Percentiles rank a stretch among this genome's conserved stretches.
Evolutionary conservation across 208 protist genomes (phyloP).

Genomic region (Trypanosoma rangeli): DNA sequence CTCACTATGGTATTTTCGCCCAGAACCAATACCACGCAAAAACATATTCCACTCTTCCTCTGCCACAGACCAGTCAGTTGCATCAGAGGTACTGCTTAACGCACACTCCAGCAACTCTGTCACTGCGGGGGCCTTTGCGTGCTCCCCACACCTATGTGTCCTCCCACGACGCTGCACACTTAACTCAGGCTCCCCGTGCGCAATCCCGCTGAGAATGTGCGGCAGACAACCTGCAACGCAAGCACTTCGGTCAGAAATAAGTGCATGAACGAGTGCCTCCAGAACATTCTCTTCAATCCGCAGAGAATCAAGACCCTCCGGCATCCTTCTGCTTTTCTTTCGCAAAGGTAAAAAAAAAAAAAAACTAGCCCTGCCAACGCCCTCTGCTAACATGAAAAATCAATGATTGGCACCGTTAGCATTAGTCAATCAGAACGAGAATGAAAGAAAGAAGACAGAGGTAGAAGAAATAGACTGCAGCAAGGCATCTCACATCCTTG

Average conservation of each 20-base stretch:
- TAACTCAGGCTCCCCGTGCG: neutral
- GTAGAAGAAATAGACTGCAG: too few species aligned
- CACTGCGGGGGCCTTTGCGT: neutral
- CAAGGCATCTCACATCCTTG: too few species aligned
- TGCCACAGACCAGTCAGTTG: constrained; percentile 5
- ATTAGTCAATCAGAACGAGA: too few species aligned
- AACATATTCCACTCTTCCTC: constrained; percentile 22
- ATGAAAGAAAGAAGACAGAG: too few species aligned
- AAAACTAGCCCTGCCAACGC: too few species aligned
- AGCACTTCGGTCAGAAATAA: constrained; percentile 9
- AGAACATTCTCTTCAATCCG: constrained; percentile 12
- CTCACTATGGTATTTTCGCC: neutral
- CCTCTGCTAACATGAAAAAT: too few species aligned
- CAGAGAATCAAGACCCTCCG: neutral
- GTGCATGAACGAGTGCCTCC: constrained; percentile 13
- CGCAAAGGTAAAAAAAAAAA: too few species aligned
- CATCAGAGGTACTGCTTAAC: neutral
- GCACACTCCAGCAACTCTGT: neutral
- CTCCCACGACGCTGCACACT: neutral
- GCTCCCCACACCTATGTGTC: neutral
- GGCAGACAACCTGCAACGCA: constrained; percentile 7
- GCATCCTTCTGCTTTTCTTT: neutral
- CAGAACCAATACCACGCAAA: neutral
- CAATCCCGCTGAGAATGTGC: constrained; percentile 5
- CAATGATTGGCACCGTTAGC: too few species aligned